Percentiles rank a stretch among this genome's conserved stretches.
Evolutionary conservation across 1,284 basidiomycete species (phyloP).

Genomic region (Lentinula novae-zelandiae): DNA sequence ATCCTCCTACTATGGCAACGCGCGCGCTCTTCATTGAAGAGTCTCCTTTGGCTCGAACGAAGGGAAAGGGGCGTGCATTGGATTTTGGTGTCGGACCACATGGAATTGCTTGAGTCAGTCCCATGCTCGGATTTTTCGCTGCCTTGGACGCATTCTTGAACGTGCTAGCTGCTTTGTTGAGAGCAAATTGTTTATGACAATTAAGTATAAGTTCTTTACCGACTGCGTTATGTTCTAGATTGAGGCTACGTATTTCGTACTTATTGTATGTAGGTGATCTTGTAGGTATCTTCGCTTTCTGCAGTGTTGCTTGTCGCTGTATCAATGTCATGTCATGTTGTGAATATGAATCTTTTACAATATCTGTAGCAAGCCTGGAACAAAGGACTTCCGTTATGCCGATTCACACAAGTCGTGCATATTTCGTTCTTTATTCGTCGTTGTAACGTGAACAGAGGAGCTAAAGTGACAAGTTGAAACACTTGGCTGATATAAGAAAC

Average conservation of each 20-base stretch:
- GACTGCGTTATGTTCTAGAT: too few species aligned
- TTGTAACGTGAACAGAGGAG: too few species aligned
- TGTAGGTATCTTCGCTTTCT: neutral
- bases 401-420: too few species aligned
- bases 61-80: conserved; percentile 4
- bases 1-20: conserved; percentile 12
- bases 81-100: conserved; percentile 1
- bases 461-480: too few species aligned
- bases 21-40: conserved; percentile 3
- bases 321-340: neutral
- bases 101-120: neutral
- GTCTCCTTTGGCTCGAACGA: neutral
- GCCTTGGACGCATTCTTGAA: too few species aligned
- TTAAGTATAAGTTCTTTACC: too few species aligned
- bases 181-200: too few species aligned
- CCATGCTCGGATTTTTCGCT: too few species aligned
- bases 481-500: too few species aligned
- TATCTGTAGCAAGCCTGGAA: neutral
- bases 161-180: too few species aligned
- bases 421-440: too few species aligned
- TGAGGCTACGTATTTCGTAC: neutral
- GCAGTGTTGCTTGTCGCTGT: neutral
- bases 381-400: neutral
- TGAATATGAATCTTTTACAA: neutral
- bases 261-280: neutral